These are phyloP conservation scores for Ascosphaera acerosa DNA, from an alignment of 2,329 filamentous ascomycete genomes.

Conservation along the genomic window DNA sequence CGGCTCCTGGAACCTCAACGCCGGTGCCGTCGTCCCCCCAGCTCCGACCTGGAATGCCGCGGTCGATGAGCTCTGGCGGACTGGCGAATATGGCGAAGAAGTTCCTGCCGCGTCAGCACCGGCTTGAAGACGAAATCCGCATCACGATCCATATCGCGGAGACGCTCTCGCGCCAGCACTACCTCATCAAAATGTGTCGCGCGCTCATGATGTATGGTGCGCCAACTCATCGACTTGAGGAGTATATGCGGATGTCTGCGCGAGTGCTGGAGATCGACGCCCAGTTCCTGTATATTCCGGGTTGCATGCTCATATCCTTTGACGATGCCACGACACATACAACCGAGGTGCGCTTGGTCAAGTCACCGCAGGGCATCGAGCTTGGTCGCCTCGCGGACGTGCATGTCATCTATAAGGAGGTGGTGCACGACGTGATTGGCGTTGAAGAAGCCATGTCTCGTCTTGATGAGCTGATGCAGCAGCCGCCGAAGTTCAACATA, in stretches of 20 bases:
- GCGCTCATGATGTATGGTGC: constrained; percentile 78
- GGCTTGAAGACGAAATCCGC: constrained; percentile 24
- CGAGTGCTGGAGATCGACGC: constrained; percentile 72
- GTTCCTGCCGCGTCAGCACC: constrained; percentile 1
- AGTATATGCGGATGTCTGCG: constrained; percentile 77
- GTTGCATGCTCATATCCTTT: constrained; percentile 87
- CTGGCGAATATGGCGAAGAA: constrained; percentile 9
- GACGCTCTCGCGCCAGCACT: constrained; percentile 55
- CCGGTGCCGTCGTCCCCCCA: no score
- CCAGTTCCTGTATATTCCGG: constrained; percentile 73
- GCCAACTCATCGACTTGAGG: constrained; percentile 67
- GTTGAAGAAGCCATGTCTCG: constrained; percentile 20
- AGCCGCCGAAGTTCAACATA: constrained; percentile 28
- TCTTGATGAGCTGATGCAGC: constrained; percentile 29
- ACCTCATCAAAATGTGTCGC: constrained; percentile 60
- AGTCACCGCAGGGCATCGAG: constrained; percentile 19
- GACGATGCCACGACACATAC: constrained; percentile 26
- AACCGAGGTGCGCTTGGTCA: constrained; percentile 21
- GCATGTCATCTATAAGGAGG: constrained; percentile 23
- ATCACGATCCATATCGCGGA: constrained; percentile 37
- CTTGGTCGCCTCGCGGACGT: constrained; percentile 20
- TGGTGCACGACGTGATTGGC: constrained; percentile 22
- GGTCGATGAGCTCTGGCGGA: constrained; percentile 14
- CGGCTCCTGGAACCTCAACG: no score
- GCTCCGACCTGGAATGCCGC: constrained; percentile 14